These are phyloP conservation scores for Ceriops decandra DNA, from an alignment of 345 rosid genomes.

Conservation along the genomic window DNA sequence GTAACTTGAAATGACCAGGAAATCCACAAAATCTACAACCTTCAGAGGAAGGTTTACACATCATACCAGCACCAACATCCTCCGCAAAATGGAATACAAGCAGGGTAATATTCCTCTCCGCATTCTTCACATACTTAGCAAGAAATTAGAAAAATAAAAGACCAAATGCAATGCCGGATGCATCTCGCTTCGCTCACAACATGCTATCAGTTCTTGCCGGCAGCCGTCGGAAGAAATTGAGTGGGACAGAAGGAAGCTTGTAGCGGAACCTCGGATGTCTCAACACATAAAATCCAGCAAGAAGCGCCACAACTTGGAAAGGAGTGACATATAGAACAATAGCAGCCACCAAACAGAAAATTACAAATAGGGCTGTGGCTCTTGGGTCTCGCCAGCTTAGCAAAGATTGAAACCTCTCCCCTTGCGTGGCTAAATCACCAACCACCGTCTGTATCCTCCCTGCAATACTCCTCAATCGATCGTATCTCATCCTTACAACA, in stretches of 20 bases:
- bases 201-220: constrained; percentile 86
- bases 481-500: constrained; percentile 71
- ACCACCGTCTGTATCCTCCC: constrained; percentile 85
- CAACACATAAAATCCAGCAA: constrained; percentile 67
- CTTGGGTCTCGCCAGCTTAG: constrained; percentile 98
- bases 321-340: constrained; percentile 78
- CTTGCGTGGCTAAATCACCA: constrained; percentile 87
- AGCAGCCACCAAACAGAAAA: constrained; percentile 72
- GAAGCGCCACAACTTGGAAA: constrained; percentile 74
- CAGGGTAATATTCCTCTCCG: constrained; percentile 13
- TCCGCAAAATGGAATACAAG: constrained; percentile 15
- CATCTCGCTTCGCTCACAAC: constrained; percentile 40
- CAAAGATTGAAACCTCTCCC: constrained; percentile 76
- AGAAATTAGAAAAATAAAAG: constrained; percentile 1
- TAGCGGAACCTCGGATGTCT: constrained; percentile 91
- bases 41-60: constrained; percentile 35
- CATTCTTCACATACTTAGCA: neutral
- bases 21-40: constrained; percentile 50
- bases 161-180: constrained; percentile 14
- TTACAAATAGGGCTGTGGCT: constrained; percentile 75
- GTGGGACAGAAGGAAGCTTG: constrained; percentile 83
- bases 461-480: constrained; percentile 71
- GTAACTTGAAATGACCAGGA: constrained; percentile 24
- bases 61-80: constrained; percentile 23
- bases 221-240: constrained; percentile 93